phyloP scores from a whole-genome alignment of 768 basidiomycete genomes.

The Termitomyces sp. region DNA sequence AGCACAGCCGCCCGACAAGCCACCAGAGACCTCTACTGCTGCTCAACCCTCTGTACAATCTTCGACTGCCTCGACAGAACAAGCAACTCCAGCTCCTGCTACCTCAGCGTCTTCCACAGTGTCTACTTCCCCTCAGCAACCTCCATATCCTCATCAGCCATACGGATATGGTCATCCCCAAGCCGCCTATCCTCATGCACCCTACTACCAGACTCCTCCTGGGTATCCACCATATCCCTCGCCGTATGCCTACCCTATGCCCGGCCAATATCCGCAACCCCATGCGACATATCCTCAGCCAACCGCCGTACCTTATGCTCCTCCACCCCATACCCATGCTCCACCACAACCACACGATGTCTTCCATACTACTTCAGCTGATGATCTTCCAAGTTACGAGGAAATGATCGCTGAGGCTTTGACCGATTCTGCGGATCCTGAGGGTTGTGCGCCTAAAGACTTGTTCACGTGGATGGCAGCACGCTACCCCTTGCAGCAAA shows the following conservation, averaged over 20 bases:
- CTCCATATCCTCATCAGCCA: constrained; percentile 47
- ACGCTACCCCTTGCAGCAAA: constrained; percentile 79
- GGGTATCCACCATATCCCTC: constrained; percentile 37
- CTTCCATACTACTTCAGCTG: constrained; percentile 21
- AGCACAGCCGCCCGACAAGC: constrained; percentile 21
- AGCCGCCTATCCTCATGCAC: constrained; percentile 58
- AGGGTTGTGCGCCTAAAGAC: constrained; percentile 80
- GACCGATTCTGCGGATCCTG: constrained; percentile 56
- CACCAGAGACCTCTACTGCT: not conserved
- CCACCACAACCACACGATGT: constrained; percentile 17
- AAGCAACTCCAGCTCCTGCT: constrained; percentile 15
- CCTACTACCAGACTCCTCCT: constrained; percentile 54
- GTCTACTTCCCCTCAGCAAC: constrained; percentile 13
- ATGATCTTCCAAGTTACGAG: constrained; percentile 80
- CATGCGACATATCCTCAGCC: constrained; percentile 35
- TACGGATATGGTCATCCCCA: constrained; percentile 45
- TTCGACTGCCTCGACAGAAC: not conserved
- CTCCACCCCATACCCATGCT: constrained; percentile 27
- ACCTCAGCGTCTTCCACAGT: constrained; percentile 13
- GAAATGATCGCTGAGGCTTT: constrained; percentile 89
- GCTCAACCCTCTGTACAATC: not conserved
- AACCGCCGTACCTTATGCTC: constrained; percentile 26
- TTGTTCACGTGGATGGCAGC: constrained; percentile 82
- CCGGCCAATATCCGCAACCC: not conserved
- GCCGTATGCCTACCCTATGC: constrained; percentile 9